Percentiles rank a stretch among this genome's conserved stretches.
Evolutionary conservation across 1,139 yeast genomes (phyloP).

Genomic region (Hanseniaspora sp.): DNA sequence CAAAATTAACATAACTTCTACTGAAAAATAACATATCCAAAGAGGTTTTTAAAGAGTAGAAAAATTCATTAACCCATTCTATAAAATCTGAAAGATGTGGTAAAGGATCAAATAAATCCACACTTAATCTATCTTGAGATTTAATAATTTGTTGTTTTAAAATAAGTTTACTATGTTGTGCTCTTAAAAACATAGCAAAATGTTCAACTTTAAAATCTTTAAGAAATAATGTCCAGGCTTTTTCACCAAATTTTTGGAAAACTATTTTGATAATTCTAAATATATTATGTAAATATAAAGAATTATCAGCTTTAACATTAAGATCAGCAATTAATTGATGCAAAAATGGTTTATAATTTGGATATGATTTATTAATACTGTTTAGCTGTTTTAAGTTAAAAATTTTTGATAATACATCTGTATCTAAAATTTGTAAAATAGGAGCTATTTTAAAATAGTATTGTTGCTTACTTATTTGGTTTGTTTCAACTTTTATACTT

Average conservation of each 20-base stretch:
- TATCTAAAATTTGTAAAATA: conserved; percentile 35
- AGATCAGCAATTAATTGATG: conserved; percentile 2
- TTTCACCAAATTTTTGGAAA: conserved; percentile 32
- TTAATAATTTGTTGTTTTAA: conserved; percentile 23
- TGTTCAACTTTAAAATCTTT: conserved; percentile 44
- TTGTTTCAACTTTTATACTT: neutral
- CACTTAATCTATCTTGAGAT: conserved; percentile 25
- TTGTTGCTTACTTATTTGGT: conserved; percentile 17
- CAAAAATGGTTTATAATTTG: conserved; percentile 12
- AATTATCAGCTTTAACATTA: conserved; percentile 32
- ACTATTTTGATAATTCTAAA: conserved; percentile 39
- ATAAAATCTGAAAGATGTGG: conserved; percentile 28
- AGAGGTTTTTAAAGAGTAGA: conserved; percentile 26
- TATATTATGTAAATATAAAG: conserved; percentile 41
- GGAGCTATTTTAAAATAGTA: conserved; percentile 40
- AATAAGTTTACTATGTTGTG: conserved; percentile 26
- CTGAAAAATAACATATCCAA: conserved; percentile 29
- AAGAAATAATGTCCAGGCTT: conserved; percentile 42
- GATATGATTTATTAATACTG: conserved; percentile 4
- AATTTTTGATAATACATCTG: conserved; percentile 35
- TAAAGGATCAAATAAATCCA: conserved; percentile 25
- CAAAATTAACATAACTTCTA: conserved; percentile 22
- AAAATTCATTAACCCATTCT: conserved; percentile 30
- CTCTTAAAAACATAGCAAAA: conserved; percentile 38
- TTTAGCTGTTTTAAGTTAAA: conserved; percentile 21